Evolutionary conservation across 306 rosid species (phyloP).

Genomic region (Mimosa pudica): DNA sequence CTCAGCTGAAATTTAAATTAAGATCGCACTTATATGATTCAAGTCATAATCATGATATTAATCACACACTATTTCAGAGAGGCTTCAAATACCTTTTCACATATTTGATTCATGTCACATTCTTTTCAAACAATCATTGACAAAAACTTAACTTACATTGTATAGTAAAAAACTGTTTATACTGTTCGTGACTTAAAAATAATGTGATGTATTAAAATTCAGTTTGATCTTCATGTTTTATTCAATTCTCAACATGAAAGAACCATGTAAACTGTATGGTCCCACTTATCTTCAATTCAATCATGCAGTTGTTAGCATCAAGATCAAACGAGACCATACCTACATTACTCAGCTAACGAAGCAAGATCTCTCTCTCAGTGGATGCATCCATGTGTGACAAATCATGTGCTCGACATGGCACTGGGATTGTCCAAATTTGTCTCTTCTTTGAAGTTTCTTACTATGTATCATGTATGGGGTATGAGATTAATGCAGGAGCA

Average conservation of each 20-base stretch:
- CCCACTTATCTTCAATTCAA: neutral
- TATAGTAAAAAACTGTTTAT: neutral
- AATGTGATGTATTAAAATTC: neutral
- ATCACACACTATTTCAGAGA: neutral
- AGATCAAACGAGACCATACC: slow-evolving; percentile 9
- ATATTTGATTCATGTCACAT: too few relatives aligned
- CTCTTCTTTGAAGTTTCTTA: neutral
- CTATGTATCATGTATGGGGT: neutral
- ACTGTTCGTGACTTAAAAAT: neutral
- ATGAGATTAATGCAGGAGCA: neutral
- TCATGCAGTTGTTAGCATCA: neutral
- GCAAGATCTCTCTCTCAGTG: neutral
- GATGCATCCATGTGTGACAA: neutral
- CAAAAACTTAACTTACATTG: neutral
- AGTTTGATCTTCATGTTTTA: neutral
- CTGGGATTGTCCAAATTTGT: neutral
- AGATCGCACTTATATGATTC: neutral
- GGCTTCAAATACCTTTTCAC: neutral
- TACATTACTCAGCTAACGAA: neutral
- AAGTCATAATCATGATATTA: neutral
- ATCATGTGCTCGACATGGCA: neutral
- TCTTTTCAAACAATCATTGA: neutral
- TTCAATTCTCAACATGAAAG: neutral
- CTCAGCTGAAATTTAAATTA: neutral
- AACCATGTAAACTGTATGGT: neutral